Conservation (phyloP, 1,284 basidiomycete species). For the Bjerkandera adusta region DNA sequence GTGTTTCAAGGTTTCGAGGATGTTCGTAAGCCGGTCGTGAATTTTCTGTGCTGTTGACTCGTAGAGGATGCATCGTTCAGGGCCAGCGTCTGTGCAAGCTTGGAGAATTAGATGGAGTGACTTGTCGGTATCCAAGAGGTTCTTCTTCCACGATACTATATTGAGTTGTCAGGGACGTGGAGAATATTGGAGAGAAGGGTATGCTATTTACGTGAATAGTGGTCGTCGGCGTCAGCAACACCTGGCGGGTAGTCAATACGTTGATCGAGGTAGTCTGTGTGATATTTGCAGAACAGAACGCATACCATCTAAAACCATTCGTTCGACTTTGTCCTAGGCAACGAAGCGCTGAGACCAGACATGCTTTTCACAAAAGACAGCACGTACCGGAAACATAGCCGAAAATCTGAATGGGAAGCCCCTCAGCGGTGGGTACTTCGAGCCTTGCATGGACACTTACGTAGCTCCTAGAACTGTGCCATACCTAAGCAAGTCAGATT, state of each 20-base stretch:
- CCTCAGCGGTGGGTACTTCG: slow-evolving; percentile 11
- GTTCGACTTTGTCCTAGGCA: slow-evolving; percentile 14
- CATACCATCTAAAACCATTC: slow-evolving; percentile 16
- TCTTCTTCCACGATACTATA: slow-evolving; percentile 15
- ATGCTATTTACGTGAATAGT: slow-evolving; percentile 7
- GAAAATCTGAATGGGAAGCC: slow-evolving; percentile 13
- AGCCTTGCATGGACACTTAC: slow-evolving; percentile 20
- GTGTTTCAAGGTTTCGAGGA: slow-evolving; percentile 4
- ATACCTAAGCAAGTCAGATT: background rate
- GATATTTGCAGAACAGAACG: too few species aligned
- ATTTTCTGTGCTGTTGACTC: slow-evolving; percentile 16
- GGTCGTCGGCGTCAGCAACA: slow-evolving; percentile 13
- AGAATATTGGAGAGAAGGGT: background rate
- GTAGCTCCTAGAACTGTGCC: slow-evolving; percentile 16
- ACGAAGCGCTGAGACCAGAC: background rate
- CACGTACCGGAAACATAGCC: slow-evolving; percentile 24
- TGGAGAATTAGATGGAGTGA: slow-evolving; percentile 14
- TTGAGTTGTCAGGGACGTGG: background rate
- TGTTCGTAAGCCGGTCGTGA: slow-evolving; percentile 13
- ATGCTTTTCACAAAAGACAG: background rate
- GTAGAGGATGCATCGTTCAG: slow-evolving; percentile 16
- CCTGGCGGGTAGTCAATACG: too few species aligned
- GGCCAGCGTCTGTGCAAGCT: slow-evolving; percentile 18
- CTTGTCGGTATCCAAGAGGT: slow-evolving; percentile 18
- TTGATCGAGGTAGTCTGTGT: background rate